phyloP scores from a whole-genome alignment of 306 rosid genomes.

The Leucaena leucocephala region DNA sequence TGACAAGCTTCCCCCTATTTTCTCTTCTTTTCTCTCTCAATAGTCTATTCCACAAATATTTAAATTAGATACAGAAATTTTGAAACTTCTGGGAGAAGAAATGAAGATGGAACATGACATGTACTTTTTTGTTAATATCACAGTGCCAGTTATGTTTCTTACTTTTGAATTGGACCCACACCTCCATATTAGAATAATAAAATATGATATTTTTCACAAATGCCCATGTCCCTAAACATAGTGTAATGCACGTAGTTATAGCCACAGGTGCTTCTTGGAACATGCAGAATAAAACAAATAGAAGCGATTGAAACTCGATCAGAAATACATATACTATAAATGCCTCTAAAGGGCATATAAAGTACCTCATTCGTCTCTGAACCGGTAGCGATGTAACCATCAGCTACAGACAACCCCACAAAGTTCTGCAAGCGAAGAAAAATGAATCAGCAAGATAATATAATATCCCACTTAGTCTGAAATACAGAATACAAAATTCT shows the following conservation, averaged over 20 bases:
- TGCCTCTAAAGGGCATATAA: neutral
- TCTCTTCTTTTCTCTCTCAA: neutral
- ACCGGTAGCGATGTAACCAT: constrained; percentile 98
- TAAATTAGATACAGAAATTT: neutral
- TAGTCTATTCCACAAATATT: neutral
- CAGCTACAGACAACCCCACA: constrained; percentile 88
- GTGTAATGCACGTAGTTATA: neutral
- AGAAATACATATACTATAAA: neutral
- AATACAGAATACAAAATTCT: neutral
- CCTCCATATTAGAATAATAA: neutral
- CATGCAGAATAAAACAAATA: neutral
- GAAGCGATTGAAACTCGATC: neutral
- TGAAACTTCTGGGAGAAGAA: neutral
- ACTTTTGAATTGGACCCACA: neutral
- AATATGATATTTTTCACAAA: neutral
- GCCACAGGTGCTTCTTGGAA: neutral
- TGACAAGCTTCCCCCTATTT: neutral
- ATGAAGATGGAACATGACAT: neutral
- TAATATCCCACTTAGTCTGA: neutral
- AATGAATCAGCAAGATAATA: constrained; percentile 34
- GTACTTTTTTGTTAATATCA: neutral
- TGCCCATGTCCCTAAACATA: neutral
- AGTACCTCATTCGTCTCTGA: constrained; percentile 97
- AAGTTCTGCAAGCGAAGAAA: constrained; percentile 74
- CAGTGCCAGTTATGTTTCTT: neutral